phyloP scores from a whole-genome alignment of 495 filamentous ascomycete species.

The Lentithecium fluviatile region DNA sequence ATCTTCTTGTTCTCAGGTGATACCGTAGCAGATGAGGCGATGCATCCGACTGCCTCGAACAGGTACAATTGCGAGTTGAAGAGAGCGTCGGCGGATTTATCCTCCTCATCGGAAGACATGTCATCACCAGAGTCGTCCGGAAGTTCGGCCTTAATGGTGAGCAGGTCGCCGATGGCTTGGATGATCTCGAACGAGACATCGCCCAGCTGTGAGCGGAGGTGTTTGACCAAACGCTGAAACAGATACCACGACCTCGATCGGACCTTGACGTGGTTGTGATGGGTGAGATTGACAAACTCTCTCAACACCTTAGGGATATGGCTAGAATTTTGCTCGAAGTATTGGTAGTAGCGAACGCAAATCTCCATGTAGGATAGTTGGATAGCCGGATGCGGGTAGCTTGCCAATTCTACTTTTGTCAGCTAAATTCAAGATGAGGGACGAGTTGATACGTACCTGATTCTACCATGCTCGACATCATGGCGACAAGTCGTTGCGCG shows the following conservation, averaged over 20 bases:
- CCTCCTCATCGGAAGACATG: slow-evolving; percentile 87
- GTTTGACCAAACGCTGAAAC: slow-evolving; percentile 90
- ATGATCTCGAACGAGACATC: slow-evolving; percentile 88
- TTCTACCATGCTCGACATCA: slow-evolving; percentile 94
- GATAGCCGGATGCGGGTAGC: slow-evolving; percentile 84
- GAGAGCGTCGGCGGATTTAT: slow-evolving; percentile 79
- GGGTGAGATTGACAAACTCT: slow-evolving; percentile 84
- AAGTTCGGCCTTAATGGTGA: slow-evolving; percentile 86
- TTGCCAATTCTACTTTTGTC: slow-evolving; percentile 63
- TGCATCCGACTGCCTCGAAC: slow-evolving; percentile 89
- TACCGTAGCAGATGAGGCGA: slow-evolving; percentile 74
- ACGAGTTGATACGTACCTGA: slow-evolving; percentile 60
- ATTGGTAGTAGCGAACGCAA: slow-evolving; percentile 86
- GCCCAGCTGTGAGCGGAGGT: slow-evolving; percentile 75
- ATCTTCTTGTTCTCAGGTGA: slow-evolving; percentile 77
- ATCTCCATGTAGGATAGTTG: slow-evolving; percentile 98
- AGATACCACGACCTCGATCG: slow-evolving; percentile 94
- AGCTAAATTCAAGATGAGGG: slow-evolving; percentile 4
- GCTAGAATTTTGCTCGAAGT: slow-evolving; percentile 79
- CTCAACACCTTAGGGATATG: slow-evolving; percentile 85
- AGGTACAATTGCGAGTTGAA: slow-evolving; percentile 91
- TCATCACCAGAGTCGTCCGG: slow-evolving; percentile 76
- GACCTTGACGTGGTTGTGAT: slow-evolving; percentile 80
- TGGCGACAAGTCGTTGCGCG: slow-evolving; percentile 72
- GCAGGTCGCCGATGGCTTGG: slow-evolving; percentile 79